Evolutionary conservation across 495 filamentous ascomycete species (phyloP), one percentile per base, ranked within the genome.

Genomic region (Podospora didyma): DNA sequence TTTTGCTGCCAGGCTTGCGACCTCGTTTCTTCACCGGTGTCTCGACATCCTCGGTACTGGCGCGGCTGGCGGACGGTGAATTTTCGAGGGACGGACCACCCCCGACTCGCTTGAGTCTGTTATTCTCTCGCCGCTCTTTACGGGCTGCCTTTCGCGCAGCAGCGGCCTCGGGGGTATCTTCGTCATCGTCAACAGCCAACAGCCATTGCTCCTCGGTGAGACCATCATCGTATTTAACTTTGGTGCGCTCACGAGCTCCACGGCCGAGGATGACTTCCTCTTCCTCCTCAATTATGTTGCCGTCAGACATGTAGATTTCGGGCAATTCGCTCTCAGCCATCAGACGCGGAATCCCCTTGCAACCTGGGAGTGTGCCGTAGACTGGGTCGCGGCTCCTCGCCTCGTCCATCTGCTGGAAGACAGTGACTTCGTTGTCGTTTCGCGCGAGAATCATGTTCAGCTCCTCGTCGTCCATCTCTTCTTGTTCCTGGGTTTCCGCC

Each of bases 141-240:
- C 86, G 83, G n/a, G 89, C 89, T 49, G 87, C 80, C 64, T 96
- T 97, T 24, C 93, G 81, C 45, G 90, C 91, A 24, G 95, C 90
- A 12, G 93, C 94, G 54, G 89, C 92, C 68, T 98, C 94, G 48
- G 96, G 89, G 0, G 83, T 86, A 59, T 97, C 95, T 10, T 98
- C 94, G 53, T 97, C 92, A 56, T 95, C 89, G 67, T 97, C 94
- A 35, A 98, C 91, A 53, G 94, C 93, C 69, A 87, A 85, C 24
- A 83, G 73, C 94, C 94, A 98, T 73, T 98, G 95, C 73, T 97
- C 94, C 70, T 97, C 95, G 3, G 94, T 96, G 42, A 98, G 86
- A 24, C 95, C 94, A 65, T 98, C 94, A 69, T 98, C 94, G 69
- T 98, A 98, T 68, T 89, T 89, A 56, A 96, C 91, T 51, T 89